Base-by-base conservation (phyloP, 2,329 filamentous ascomycete species). In the Fusarium newnesense region DNA sequence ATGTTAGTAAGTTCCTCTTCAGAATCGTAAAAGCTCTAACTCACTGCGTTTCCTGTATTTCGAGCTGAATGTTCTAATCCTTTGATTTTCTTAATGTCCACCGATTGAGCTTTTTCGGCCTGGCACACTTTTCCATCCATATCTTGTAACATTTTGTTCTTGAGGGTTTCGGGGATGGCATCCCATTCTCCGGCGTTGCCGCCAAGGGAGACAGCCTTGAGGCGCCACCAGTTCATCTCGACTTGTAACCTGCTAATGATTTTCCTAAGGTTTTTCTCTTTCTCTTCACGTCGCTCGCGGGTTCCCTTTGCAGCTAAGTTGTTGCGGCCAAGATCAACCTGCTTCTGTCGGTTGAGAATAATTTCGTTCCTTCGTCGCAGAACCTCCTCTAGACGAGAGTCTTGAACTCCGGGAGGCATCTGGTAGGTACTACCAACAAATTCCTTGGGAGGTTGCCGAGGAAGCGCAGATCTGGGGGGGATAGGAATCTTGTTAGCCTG, bases 241-340 rank as follows among this genome's bases (percentile, higher is more conserved):
- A 78, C 69, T 10, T 73, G 62, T 40, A 73, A 67, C 5, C 75
- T 72, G 43, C 78, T 74, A 21, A 77, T 65, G 28, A 81, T 67
- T 7, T 36, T 24, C 5, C 73, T 74, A 12, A 74, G 73, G 16
- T 75, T 67, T 0, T 61, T 52, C 3, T 80, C 71, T 1, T 73
- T 65, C 56, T 83, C 81, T 32, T 79, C 61, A 1, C 81, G 77
- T 26, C 77, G 72, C 26, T 78, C 67, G 2, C 83, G 78, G 16
- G 79, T 81, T 60, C 82, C 80, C 70, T 81, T 82, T 30, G 83
- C 83, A 1, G 83, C 80, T 40, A 74, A 64, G 67, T 83, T 84
- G 75, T 84, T 84, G 9, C 83, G 75, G 46, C 77, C 64, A 4
- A 80, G 76, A 24, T 83, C 79, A 4, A 79, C 52, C 10, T 50